Evolutionary conservation across 2,329 filamentous ascomycete genomes (phyloP), one percentile per base, ranked within the genome.

Genomic region (Aspergillus sojae): DNA sequence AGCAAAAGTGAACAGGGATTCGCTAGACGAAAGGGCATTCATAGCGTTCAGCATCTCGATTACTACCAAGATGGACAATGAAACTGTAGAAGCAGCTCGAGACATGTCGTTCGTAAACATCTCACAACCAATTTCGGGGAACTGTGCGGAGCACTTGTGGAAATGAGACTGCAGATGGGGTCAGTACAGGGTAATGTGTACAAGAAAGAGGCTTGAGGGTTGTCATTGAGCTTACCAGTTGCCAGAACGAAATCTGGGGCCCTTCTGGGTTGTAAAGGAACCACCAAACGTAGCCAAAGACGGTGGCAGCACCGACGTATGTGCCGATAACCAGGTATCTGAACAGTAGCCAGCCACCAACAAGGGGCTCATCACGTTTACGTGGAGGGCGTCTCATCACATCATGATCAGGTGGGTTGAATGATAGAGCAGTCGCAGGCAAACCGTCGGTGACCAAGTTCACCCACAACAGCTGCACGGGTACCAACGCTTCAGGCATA

Each of bases 41-140:
- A 98, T 94, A 71, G 95, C 95, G 81, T 99, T 99, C 77, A 99
- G 87, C 95, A 99, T 99, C 82, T 99, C 95, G 74, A 99, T 98
- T 65, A 97, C 93, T 53, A 99, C 95, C 21, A 99, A 86, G 73
- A 89, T 89, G 43, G 92, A 96, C 65, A 99, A 86, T 7, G 93
- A 97, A 32, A 99, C 89, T 1, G 95, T 99, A 23, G 93, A 97
- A 2, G 93, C 95, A 5, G 94, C 88, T 80, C 94, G 94, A 70
- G 94, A 89, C 84, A 91, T 90, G 68, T 93, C 86, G 74, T 97
- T 90, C 68, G 85, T 82, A 82, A 99, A 99, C 86, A 99, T 98
- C 66, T 89, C 82, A 80, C 95, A 99, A 59, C 93, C 94, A 72
- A 98, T 92, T 72, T 94, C 90, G 0, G 93, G 88, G 82, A 96